phyloP scores from a whole-genome alignment of 805 yeast genomes.

The Pichia pseudocactophila region DNA sequence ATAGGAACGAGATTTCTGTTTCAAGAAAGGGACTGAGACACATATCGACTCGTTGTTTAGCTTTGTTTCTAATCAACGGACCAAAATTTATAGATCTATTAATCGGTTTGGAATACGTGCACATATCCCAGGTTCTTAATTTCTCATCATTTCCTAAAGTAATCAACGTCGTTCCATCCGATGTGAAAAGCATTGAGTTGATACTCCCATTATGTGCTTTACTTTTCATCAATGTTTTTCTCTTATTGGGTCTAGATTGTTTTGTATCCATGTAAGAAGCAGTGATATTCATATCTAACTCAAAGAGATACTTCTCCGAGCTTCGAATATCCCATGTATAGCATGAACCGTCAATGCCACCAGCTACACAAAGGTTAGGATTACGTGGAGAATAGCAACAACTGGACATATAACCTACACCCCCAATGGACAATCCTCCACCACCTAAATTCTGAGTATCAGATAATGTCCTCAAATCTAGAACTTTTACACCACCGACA shows the following conservation, averaged over 20 bases:
- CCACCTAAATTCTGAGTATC: conserved; percentile 57
- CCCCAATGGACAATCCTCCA: conserved; percentile 24
- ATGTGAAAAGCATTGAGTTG: conserved; percentile 73
- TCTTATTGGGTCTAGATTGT: neutral
- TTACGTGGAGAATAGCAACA: conserved; percentile 60
- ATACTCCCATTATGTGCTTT: conserved; percentile 74
- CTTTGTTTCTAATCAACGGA: conserved; percentile 61
- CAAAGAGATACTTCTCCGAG: conserved; percentile 52
- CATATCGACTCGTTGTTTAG: conserved; percentile 47
- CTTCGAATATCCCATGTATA: conserved; percentile 81
- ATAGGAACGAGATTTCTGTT: conserved; percentile 45
- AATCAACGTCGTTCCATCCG: conserved; percentile 49
- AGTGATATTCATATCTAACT: conserved; percentile 42
- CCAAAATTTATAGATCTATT: conserved; percentile 70
- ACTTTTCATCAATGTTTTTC: conserved; percentile 13
- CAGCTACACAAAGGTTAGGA: conserved; percentile 58
- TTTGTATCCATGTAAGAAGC: conserved; percentile 13
- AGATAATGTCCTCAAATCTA: conserved; percentile 68
- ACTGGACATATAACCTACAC: conserved; percentile 23
- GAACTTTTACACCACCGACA: conserved; percentile 35
- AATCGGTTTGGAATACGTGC: conserved; percentile 33
- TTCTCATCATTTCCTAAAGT: conserved; percentile 77
- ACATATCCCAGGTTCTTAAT: conserved; percentile 70
- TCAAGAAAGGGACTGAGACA: conserved; percentile 44
- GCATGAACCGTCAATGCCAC: conserved; percentile 74